phyloP scores from a whole-genome alignment of 192 early-diverging fungal genomes.

The Podila verticillata region DNA sequence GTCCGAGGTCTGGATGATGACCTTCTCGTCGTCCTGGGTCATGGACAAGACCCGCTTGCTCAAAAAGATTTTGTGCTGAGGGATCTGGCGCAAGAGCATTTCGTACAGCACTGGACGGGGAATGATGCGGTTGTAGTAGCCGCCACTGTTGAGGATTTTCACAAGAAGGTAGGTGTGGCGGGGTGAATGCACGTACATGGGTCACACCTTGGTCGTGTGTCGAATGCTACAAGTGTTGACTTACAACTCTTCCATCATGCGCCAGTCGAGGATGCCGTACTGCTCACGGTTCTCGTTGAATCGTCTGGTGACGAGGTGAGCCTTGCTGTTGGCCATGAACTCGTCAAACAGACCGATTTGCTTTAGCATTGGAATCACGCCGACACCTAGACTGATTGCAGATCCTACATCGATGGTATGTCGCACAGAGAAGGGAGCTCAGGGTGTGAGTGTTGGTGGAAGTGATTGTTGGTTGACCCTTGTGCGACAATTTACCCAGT shows the following conservation, averaged over 20 bases:
- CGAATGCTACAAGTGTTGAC: background rate
- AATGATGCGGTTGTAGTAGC: constrained; percentile 4
- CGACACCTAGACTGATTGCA: background rate
- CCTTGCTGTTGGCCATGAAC: constrained; percentile 2
- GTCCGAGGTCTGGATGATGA: constrained; percentile 5
- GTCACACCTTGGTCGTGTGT: background rate
- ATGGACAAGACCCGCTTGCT: background rate
- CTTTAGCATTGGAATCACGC: background rate
- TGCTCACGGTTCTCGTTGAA: background rate
- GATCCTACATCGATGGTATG: background rate
- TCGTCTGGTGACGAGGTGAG: background rate
- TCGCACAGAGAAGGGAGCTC: background rate
- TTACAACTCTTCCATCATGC: background rate
- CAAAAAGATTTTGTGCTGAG: background rate
- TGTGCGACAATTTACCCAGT: background rate
- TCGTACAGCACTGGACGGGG: background rate
- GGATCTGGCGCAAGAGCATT: background rate
- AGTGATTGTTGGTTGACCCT: background rate
- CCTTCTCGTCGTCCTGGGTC: background rate
- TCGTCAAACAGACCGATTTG: background rate
- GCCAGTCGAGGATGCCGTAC: background rate
- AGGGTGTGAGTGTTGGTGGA: background rate
- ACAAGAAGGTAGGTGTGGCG: background rate
- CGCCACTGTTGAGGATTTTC: background rate
- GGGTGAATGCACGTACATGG: background rate